Evolutionary conservation across 768 basidiomycete species (phyloP).

Genomic region (Boletus insuetus): DNA sequence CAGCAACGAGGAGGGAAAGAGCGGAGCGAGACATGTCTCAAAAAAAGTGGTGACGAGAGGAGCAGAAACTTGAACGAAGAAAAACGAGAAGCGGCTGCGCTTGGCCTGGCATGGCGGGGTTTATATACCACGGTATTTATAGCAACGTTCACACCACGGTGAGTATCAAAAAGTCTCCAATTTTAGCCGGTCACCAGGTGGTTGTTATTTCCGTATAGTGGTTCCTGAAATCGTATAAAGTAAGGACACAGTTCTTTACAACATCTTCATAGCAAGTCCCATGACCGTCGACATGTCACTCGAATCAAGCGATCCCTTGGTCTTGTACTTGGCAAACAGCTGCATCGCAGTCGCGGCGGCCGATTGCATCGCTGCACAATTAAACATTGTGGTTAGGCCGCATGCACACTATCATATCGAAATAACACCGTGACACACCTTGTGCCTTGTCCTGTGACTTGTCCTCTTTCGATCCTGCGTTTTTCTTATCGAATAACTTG

Average conservation of each 20-base stretch:
- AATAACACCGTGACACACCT: constrained; percentile 11
- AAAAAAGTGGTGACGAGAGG: neutral
- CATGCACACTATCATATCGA: neutral
- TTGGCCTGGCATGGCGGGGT: neutral
- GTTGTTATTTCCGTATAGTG: no score
- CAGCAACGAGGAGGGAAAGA: constrained; percentile 40
- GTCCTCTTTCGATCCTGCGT: constrained; percentile 11
- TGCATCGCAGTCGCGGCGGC: constrained; percentile 32
- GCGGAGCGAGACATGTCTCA: constrained; percentile 47
- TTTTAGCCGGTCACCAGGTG: no score
- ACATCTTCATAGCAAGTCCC: constrained; percentile 23
- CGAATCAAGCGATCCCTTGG: constrained; percentile 26
- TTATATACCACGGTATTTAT: constrained; percentile 15
- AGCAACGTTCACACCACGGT: neutral
- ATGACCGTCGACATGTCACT: constrained; percentile 30
- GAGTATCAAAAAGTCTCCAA: no score
- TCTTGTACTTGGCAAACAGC: constrained; percentile 23
- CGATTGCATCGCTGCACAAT: constrained; percentile 30
- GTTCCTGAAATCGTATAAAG: no score
- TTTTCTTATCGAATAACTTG: constrained; percentile 34
- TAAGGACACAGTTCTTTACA: constrained; percentile 5
- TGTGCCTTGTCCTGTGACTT: constrained; percentile 25
- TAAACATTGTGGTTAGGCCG: neutral
- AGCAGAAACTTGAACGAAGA: neutral
- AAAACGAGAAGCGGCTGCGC: neutral